phyloP scores from a whole-genome alignment of 768 basidiomycete species.

The Lanmaoa rubissima region DNA sequence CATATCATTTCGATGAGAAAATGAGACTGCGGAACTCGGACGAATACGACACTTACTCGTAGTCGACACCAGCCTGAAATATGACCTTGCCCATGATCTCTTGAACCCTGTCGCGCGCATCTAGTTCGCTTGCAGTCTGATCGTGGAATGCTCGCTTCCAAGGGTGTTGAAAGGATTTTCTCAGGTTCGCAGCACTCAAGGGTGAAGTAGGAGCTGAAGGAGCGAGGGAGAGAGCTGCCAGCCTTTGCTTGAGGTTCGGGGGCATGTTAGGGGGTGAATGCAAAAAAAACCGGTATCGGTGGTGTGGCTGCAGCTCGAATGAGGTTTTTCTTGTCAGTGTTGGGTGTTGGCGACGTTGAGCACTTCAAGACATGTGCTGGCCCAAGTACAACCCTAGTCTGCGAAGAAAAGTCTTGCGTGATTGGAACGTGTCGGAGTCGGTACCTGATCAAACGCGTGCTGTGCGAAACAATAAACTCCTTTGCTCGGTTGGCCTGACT shows the following conservation, averaged over 20 bases:
- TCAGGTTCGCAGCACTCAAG: constrained; percentile 19
- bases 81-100: constrained; percentile 71
- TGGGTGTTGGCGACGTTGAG: not conserved
- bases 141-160: constrained; percentile 46
- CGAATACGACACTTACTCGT: constrained; percentile 57
- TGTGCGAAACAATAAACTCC: not conserved
- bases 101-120: constrained; percentile 48
- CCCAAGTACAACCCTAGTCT: not conserved
- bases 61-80: constrained; percentile 88
- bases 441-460: not conserved
- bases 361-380: constrained; percentile 13
- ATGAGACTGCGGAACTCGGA: constrained; percentile 5
- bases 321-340: not conserved
- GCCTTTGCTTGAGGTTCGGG: constrained; percentile 61
- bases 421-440: constrained; percentile 4
- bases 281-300: not conserved
- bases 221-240: constrained; percentile 59
- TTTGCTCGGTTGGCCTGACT: constrained; percentile 4
- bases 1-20: constrained; percentile 9
- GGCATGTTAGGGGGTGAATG: constrained; percentile 16
- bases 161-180: constrained; percentile 48
- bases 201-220: constrained; percentile 47
- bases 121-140: constrained; percentile 25
- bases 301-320: not conserved
- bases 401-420: not conserved